Evolutionary conservation across 148 eudicot genomes (phyloP).

Genomic region (Limonium bicolor): DNA sequence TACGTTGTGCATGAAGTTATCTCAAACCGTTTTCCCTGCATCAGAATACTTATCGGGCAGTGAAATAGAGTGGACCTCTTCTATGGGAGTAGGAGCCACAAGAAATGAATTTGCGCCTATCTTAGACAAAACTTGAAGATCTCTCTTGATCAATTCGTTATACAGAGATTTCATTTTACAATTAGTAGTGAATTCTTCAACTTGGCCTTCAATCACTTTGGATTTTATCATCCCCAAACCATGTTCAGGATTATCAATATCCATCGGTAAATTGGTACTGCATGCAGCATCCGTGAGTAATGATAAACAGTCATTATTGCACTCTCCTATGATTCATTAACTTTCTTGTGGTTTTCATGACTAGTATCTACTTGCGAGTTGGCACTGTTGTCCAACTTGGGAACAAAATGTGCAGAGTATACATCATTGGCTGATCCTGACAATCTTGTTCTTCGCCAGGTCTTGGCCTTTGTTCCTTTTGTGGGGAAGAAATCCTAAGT

Average conservation of each 20-base stretch:
- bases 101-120: slow-evolving; percentile 20
- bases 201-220: slow-evolving; percentile 4
- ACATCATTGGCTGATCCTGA: too few species aligned
- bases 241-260: slow-evolving; percentile 15
- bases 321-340: slow-evolving; percentile 4
- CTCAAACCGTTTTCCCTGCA: slow-evolving; percentile 4
- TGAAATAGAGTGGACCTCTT: slow-evolving; percentile 11
- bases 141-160: slow-evolving; percentile 12
- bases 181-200: slow-evolving; percentile 3
- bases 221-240: slow-evolving; percentile 14
- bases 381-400: too few species aligned
- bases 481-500: too few species aligned
- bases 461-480: too few species aligned
- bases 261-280: slow-evolving; percentile 29
- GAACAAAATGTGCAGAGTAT: too few species aligned
- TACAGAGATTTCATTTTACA: slow-evolving; percentile 5
- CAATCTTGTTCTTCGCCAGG: too few species aligned
- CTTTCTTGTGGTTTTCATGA: not conserved
- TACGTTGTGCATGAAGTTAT: slow-evolving; percentile 4
- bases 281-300: slow-evolving; percentile 87
- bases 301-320: slow-evolving; percentile 40
- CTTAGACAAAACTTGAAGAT: slow-evolving; percentile 11
- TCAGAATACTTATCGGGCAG: too few species aligned
- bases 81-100: slow-evolving; percentile 14
- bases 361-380: too few species aligned